phyloP scores from a whole-genome alignment of 257 asterid genomes.

The Eucommia ulmoides region DNA sequence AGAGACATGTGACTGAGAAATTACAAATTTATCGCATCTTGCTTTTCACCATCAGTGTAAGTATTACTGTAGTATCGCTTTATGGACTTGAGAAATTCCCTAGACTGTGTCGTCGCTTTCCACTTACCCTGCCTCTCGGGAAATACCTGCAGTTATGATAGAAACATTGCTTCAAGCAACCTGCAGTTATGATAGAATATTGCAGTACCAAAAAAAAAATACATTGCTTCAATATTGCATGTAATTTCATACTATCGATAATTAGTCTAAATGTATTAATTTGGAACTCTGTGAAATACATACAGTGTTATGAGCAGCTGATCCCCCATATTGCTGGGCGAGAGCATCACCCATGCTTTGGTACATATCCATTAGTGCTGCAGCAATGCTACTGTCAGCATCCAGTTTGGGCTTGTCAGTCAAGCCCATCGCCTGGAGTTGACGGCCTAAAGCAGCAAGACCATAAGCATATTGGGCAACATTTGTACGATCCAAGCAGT shows the following conservation, averaged over 20 bases:
- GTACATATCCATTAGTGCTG: slow-evolving; percentile 99
- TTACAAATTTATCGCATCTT: slow-evolving; percentile 97
- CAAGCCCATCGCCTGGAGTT: slow-evolving; percentile 84
- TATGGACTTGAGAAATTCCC: slow-evolving; percentile 93
- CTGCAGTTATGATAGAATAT: no score
- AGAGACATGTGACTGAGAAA: slow-evolving; percentile 8
- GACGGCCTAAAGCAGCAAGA: slow-evolving; percentile 90
- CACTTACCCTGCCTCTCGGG: slow-evolving; percentile 99
- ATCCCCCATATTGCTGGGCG: slow-evolving; percentile 99
- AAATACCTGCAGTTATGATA: slow-evolving; percentile 48
- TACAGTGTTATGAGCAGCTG: slow-evolving; percentile 97
- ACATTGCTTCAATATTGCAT: no score
- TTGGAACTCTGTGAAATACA: slow-evolving; percentile 9
- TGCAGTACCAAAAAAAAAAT: no score
- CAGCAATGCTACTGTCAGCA: slow-evolving; percentile 93
- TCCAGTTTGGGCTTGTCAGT: slow-evolving; percentile 82
- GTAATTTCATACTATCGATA: no score
- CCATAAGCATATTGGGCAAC: slow-evolving; percentile 99
- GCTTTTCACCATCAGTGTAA: slow-evolving; percentile 97
- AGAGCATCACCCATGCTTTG: slow-evolving; percentile 98
- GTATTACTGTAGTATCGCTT: slow-evolving; percentile 96
- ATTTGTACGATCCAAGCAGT: slow-evolving; percentile 94
- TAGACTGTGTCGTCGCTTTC: slow-evolving; percentile 97
- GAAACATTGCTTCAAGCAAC: slow-evolving; percentile 14
- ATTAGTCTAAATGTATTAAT: slow-evolving; percentile 8